Conservation (phyloP, 2,329 filamentous ascomycete species). For the Daldinia sp. region DNA sequence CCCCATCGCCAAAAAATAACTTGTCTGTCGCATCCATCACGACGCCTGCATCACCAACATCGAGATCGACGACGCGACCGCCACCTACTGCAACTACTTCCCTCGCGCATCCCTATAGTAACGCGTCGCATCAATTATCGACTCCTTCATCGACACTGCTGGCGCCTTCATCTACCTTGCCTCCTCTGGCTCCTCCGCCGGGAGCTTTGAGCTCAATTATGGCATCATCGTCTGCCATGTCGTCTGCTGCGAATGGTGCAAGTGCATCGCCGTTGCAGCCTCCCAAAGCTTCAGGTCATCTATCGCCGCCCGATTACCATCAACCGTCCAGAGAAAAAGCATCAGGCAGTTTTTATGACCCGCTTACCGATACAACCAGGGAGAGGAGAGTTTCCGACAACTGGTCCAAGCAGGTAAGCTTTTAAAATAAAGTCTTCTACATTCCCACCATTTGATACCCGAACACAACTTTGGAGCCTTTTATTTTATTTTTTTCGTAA, state of each 20-base stretch:
- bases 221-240: slow-evolving; percentile 44
- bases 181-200: slow-evolving; percentile 47
- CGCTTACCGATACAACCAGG: slow-evolving; percentile 53
- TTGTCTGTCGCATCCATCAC: slow-evolving; percentile 41
- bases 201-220: slow-evolving; percentile 47
- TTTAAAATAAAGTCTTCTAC: slow-evolving; percentile 22
- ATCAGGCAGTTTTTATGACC: slow-evolving; percentile 55
- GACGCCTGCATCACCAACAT: slow-evolving; percentile 35
- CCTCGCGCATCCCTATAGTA: slow-evolving; percentile 43
- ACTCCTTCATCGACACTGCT: slow-evolving; percentile 30
- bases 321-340: slow-evolving; percentile 50
- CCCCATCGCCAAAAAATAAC: slow-evolving; percentile 37
- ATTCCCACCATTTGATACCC: background rate
- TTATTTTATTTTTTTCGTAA: too few species aligned
- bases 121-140: slow-evolving; percentile 41
- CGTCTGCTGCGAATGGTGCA: slow-evolving; percentile 45
- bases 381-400: slow-evolving; percentile 50
- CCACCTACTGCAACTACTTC: slow-evolving; percentile 23
- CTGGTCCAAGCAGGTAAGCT: slow-evolving; percentile 48
- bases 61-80: slow-evolving; percentile 40
- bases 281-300: slow-evolving; percentile 43
- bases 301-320: slow-evolving; percentile 47
- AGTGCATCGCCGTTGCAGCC: slow-evolving; percentile 48
- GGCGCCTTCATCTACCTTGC: slow-evolving; percentile 37
- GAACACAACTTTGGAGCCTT: slow-evolving; percentile 6